These are phyloP conservation scores for Nevesoporus exiguus DNA, from an alignment of 768 basidiomycete species.

Conservation along the genomic window DNA sequence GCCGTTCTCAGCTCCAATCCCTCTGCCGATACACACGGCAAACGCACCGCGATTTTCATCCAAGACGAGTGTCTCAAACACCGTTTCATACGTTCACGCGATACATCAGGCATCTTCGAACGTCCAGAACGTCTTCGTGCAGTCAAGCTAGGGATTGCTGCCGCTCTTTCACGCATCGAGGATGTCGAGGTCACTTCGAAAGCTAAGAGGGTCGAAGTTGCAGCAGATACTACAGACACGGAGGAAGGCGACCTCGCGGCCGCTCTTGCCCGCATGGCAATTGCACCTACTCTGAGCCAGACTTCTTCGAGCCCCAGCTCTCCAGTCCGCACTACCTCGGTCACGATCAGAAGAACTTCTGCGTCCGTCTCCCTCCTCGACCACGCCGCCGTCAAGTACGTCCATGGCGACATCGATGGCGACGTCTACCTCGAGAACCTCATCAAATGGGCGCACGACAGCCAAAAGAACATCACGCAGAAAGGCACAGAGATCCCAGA, in stretches of 20 bases:
- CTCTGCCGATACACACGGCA: neutral
- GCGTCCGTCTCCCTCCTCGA: slow-evolving; percentile 53
- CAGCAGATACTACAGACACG: slow-evolving; percentile 12
- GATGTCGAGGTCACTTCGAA: slow-evolving; percentile 14
- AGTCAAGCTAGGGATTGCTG: slow-evolving; percentile 76
- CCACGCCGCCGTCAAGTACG: slow-evolving; percentile 64
- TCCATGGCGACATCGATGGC: slow-evolving; percentile 67
- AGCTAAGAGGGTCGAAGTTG: neutral
- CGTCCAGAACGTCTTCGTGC: slow-evolving; percentile 87
- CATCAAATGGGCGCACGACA: slow-evolving; percentile 54
- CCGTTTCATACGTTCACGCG: slow-evolving; percentile 72
- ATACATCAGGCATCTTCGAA: slow-evolving; percentile 79
- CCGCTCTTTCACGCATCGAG: slow-evolving; percentile 73
- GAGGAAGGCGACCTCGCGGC: slow-evolving; percentile 47
- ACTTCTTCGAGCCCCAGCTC: slow-evolving; percentile 8
- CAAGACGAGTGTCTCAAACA: slow-evolving; percentile 76
- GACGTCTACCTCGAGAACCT: slow-evolving; percentile 67
- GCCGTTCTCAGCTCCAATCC: neutral
- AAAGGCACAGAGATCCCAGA: slow-evolving; percentile 76
- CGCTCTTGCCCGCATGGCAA: slow-evolving; percentile 44
- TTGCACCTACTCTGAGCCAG: slow-evolving; percentile 21
- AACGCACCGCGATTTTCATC: slow-evolving; percentile 39
- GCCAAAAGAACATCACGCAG: slow-evolving; percentile 54
- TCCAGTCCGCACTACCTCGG: slow-evolving; percentile 24
- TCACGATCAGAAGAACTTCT: slow-evolving; percentile 51